Base-by-base conservation (phyloP, 2,329 filamentous ascomycete genomes). In the Septoria linicola region DNA sequence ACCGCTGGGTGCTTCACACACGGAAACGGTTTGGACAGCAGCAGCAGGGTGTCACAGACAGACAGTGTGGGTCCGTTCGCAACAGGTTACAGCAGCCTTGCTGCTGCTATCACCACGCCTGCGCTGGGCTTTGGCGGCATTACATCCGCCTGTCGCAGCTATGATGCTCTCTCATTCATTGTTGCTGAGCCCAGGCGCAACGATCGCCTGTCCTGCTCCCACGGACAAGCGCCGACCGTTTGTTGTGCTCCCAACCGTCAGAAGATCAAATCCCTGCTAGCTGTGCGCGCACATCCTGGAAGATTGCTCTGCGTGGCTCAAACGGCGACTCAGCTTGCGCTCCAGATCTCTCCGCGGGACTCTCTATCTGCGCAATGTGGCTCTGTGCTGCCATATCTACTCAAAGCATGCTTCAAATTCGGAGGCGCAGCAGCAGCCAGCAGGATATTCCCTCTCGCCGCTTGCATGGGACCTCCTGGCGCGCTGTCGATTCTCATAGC, bases 241-340 rank as follows among this genome's bases (percentile, higher is more conserved):
- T 47, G 32, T 34, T 25, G 20, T 25, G 10, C n/a, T 39, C 32
- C 21, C 21, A 11, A n/a, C 17, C 21, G 5, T 13, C 19, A 19
- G 11, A 39, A 19, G 16, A 20, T 16, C 17, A 11, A 8, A 41
- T 37, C 44, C 44, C 44, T 47, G 44, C 44, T 47, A 40, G n/a
- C 17, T 39, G 44, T 47, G 44, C 44, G 11, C 35, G 32, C 43
- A 27, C 21, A 45, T 45, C 42, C 42, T 36, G 31, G 42, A n/a
- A 45, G 19, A 35, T 21, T 19, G 36, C 36, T 39, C 19, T 4
- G 19, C 36, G 36, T 41, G 17, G 37, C 37, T 41, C 19, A 25
- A 25, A 13, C 43, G 16, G 43, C 41, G 16, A 13, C 14, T 23
- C 41, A n/a, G 11, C 13, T 30, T 41, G 13, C 8, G 13, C 16